phyloP scores from a whole-genome alignment of 2,329 filamentous ascomycete species.

The Pyrenophora seminiperda region DNA sequence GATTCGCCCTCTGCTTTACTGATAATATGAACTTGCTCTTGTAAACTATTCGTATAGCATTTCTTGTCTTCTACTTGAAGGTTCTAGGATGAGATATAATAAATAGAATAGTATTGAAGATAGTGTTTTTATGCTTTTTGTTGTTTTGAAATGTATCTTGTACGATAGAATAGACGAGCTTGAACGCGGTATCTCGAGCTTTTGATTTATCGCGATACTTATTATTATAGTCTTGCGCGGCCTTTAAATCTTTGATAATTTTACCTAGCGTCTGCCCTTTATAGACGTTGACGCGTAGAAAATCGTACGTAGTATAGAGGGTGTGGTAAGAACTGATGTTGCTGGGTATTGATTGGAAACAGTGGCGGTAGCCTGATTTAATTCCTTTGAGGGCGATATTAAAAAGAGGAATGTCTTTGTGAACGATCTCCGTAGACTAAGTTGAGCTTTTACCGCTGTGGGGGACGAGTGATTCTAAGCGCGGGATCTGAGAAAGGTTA shows the following conservation, averaged over 20 bases:
- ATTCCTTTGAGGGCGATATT: conserved; percentile 33
- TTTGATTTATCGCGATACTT: conserved; percentile 12
- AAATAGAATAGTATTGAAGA: conserved; percentile 32
- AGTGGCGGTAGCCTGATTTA: conserved; percentile 35
- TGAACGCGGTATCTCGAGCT: conserved; percentile 33
- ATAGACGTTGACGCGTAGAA: conserved; percentile 29
- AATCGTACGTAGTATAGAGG: conserved; percentile 34
- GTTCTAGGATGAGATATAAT: conserved; percentile 31
- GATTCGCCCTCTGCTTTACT: conserved; percentile 27
- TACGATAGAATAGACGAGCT: conserved; percentile 30
- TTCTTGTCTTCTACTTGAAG: conserved; percentile 32
- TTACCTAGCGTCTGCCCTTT: conserved; percentile 23
- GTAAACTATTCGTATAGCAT: conserved; percentile 26
- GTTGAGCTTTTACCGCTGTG: not conserved
- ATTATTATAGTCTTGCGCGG: conserved; percentile 23
- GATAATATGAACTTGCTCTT: conserved; percentile 30
- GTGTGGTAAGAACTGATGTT: conserved; percentile 28
- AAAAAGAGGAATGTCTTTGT: conserved; percentile 28
- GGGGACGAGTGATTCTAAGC: conserved; percentile 39
- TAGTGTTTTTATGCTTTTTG: conserved; percentile 25
- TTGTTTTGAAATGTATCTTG: conserved; percentile 15
- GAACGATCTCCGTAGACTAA: conserved; percentile 15
- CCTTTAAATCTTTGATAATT: conserved; percentile 27
- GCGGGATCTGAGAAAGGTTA: conserved; percentile 9
- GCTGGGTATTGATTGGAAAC: conserved; percentile 29